Base-by-base conservation (phyloP, 495 filamentous ascomycete species). In the Aspergillus cavernicola region DNA sequence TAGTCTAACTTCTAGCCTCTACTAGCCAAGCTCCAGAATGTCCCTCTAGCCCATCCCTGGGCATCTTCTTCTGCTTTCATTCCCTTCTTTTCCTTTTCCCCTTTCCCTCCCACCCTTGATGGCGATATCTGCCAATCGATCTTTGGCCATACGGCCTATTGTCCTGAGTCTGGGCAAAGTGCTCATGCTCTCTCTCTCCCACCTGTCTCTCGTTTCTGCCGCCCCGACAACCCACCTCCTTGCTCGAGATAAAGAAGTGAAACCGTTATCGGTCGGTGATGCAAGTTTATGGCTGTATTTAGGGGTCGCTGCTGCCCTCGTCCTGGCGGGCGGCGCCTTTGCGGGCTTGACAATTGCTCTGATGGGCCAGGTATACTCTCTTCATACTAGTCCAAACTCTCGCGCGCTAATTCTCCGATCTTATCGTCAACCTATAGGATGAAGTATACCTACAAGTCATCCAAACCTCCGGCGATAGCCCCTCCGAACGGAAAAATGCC, bases 391-490 rank as follows among this genome's bases (percentile, higher is more conserved):
- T 23, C 23, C 28, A 12, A 37, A 37, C 20, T 12, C 32, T 11
- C n/a, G 13, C 13, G 23, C 23, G 7, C 24, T 50, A 38, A 39
- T 16, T 22, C 4, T 37, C 23, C 33, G 16, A 28, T 47, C 44
- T 37, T 41, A 38, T 38, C 51, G 31, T 31, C 40, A 32, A 52
- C 15, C 18, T 45, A 49, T 85, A 95, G 72, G 93, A 98, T 74
- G 90, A 95, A 64, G 92, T 97, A 56, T 96, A 97, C 65, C 81
- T 98, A 11, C 95, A 96, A 73, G 93, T 98, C 53, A 90, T 98
- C 56, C 78, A 85, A 52, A 83, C 81, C 36, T 90, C 90, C n/a
- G 86, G 90, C 36, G 91, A 96, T 67, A 86, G 70, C 54, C 75
- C 19, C 24, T 54, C 69, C 19, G 90, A 98, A 64, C 82, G 83